Conservation (phyloP, 192 early-diverging fungal genomes). For the Allomyces macrogynus region DNA sequence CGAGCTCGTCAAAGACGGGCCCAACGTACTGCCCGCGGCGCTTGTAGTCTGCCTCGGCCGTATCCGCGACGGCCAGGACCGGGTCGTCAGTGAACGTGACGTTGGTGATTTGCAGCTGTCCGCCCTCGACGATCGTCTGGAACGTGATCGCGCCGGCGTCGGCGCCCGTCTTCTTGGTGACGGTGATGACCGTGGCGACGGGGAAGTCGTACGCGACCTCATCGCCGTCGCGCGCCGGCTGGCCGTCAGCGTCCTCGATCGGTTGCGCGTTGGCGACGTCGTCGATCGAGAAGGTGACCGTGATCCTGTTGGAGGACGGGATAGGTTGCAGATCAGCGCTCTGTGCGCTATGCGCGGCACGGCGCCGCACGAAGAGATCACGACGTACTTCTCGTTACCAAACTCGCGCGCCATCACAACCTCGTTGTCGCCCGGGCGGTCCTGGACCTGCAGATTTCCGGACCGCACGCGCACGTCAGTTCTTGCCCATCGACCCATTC, state of each 20-base stretch:
- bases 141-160: conserved; percentile 58
- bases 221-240: conserved; percentile 38
- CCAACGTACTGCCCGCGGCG: conserved; percentile 72
- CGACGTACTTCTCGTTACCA: conserved; percentile 65
- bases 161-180: conserved; percentile 58
- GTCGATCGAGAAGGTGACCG: conserved; percentile 67
- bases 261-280: conserved; percentile 52
- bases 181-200: conserved; percentile 56
- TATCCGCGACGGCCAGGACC: conserved; percentile 34
- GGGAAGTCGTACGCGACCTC: conserved; percentile 26
- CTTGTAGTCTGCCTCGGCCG: conserved; percentile 72
- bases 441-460: conserved; percentile 38
- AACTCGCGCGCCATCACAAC: conserved; percentile 63
- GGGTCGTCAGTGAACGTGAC: conserved; percentile 47
- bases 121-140: conserved; percentile 60
- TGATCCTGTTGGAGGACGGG: conserved; percentile 30
- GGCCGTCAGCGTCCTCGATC: conserved; percentile 24
- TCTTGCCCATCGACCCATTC: not conserved
- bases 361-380: not conserved
- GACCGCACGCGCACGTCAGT: not conserved
- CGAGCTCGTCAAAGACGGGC: conserved; percentile 76
- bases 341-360: not conserved
- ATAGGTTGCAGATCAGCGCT: not conserved
- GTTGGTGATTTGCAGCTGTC: conserved; percentile 63
- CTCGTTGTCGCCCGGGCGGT: conserved; percentile 54